Evolutionary conservation across 2,329 filamentous ascomycete species (phyloP).

Genomic region (Alternaria panax): DNA sequence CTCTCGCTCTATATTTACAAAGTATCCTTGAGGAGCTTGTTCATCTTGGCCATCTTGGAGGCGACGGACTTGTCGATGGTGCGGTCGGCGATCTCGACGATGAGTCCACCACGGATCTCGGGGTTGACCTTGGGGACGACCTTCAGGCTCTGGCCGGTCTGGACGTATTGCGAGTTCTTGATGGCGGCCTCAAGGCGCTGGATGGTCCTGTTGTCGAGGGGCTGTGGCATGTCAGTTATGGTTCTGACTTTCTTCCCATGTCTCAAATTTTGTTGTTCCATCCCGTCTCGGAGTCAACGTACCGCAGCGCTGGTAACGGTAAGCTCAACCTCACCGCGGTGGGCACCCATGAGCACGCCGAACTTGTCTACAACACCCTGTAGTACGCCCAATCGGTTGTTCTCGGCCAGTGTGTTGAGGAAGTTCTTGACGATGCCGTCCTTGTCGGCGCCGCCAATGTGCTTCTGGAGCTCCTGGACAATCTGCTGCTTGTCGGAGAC

Average conservation of each 20-base stretch:
- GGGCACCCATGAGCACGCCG: slow-evolving; percentile 81
- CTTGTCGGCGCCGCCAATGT: slow-evolving; percentile 72
- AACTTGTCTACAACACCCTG: slow-evolving; percentile 89
- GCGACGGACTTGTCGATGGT: slow-evolving; percentile 98
- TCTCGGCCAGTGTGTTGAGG: slow-evolving; percentile 86
- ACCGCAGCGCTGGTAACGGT: slow-evolving; percentile 89
- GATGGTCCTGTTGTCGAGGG: slow-evolving; percentile 87
- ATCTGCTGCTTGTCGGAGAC: slow-evolving; percentile 83
- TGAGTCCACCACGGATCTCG: slow-evolving; percentile 89
- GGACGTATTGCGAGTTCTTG: slow-evolving; percentile 86
- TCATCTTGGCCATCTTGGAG: slow-evolving; percentile 94
- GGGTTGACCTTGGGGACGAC: slow-evolving; percentile 94
- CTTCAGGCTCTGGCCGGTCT: slow-evolving; percentile 97
- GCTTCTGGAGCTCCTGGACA: slow-evolving; percentile 86
- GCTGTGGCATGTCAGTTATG: slow-evolving; percentile 57
- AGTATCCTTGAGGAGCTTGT: slow-evolving; percentile 97
- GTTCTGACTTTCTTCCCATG: not conserved
- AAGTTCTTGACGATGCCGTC: slow-evolving; percentile 91
- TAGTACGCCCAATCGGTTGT: slow-evolving; percentile 90
- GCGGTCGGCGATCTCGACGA: slow-evolving; percentile 96
- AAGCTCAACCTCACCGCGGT: slow-evolving; percentile 92
- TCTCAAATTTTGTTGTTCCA: not conserved
- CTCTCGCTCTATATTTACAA: slow-evolving; percentile 73
- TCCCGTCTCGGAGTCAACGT: slow-evolving; percentile 48
- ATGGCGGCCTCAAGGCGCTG: slow-evolving; percentile 85